Evolutionary conservation across 768 basidiomycete species (phyloP), one percentile per base, ranked within the genome.

Genomic region (Tephrocybe sp.): DNA sequence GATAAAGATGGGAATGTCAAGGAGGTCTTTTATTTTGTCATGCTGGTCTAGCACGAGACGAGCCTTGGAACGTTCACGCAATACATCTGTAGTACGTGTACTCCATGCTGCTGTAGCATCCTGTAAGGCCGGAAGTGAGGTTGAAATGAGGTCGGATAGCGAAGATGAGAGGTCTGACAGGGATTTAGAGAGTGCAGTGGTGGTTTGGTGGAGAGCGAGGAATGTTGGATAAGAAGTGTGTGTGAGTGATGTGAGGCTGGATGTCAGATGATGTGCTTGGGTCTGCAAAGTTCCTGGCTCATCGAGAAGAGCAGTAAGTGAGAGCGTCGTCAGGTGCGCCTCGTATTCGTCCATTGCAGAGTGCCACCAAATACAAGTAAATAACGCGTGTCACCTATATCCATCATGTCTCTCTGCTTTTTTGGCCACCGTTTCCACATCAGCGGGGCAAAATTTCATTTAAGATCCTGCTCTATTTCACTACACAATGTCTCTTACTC

Each of bases 221-320:
- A 97, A 96, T 0, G 92, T 93, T 23, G 89, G 83, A 67, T 97
- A 94, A 19, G 93, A 93, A 4, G 91, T 85, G 53, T 92, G 88
- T 48, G 93, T 95, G 12, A 98, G 79, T 36, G 89, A 87, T 9
- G 90, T 94, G 55, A 97, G 75, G 49, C 92, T 94, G 39, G 90
- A 86, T 6, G 92, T 92, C 47, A 97, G 79, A 53, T 92, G 88
- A 44, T 91, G 85, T 0, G 89, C 81, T 51, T 95, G 92, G 1
- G 91, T 88, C 44, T 89, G 82, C 47, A 98, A 85, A 34, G 78
- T 63, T 2, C 81, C 72, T 0, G 95, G 95, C 62, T 93, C 86
- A 1, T 81, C 67, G 16, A 84, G 69, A n/a, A 98, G 77, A 31
- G 82, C 78, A 22, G 76, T 65, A 20, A 98, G 78, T 0, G 85